A percentile compares a stretch with the other conserved stretches of the same genome.
Evolutionary conservation across 1,284 basidiomycete genomes (phyloP).

Genomic region (Heterobasidion parviporum): DNA sequence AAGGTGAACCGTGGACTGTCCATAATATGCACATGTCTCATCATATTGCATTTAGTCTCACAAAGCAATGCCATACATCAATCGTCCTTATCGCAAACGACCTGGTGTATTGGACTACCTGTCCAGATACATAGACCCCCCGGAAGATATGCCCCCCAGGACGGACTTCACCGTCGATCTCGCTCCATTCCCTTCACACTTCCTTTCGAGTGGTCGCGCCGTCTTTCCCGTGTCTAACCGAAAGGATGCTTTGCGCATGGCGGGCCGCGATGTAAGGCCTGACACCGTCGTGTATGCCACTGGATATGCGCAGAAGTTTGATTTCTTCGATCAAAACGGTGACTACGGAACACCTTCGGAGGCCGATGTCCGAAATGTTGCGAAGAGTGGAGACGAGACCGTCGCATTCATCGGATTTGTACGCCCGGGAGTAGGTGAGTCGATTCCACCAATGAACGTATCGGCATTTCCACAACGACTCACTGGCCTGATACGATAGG

Average conservation of each 20-base stretch:
- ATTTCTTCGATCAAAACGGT: conserved; percentile 37
- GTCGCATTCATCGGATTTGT: conserved; percentile 60
- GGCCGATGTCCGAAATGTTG: conserved; percentile 46
- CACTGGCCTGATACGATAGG: conserved; percentile 20
- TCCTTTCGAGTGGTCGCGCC: conserved; percentile 37
- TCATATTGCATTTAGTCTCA: conserved; percentile 26
- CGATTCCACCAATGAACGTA: conserved; percentile 1
- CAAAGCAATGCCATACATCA: conserved; percentile 57
- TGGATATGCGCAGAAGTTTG: conserved; percentile 44
- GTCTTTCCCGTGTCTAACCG: conserved; percentile 37
- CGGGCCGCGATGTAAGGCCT: conserved; percentile 32
- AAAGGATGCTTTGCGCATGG: conserved; percentile 39
- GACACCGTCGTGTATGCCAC: conserved; percentile 47
- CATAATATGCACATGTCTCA: background rate
- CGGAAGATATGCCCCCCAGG: conserved; percentile 35
- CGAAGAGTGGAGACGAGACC: conserved; percentile 36
- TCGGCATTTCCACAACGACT: background rate
- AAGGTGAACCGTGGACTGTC: conserved; percentile 22
- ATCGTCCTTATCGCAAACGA: conserved; percentile 43
- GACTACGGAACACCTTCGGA: conserved; percentile 43
- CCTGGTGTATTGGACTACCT: conserved; percentile 35
- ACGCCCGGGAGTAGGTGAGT: conserved; percentile 49
- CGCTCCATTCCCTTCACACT: conserved; percentile 48
- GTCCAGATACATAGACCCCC: conserved; percentile 50
- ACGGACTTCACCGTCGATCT: conserved; percentile 48